Evolutionary conservation across 2,329 filamentous ascomycete species (phyloP), one percentile per base, ranked within the genome.

Genomic region (Cercospora sesami): DNA sequence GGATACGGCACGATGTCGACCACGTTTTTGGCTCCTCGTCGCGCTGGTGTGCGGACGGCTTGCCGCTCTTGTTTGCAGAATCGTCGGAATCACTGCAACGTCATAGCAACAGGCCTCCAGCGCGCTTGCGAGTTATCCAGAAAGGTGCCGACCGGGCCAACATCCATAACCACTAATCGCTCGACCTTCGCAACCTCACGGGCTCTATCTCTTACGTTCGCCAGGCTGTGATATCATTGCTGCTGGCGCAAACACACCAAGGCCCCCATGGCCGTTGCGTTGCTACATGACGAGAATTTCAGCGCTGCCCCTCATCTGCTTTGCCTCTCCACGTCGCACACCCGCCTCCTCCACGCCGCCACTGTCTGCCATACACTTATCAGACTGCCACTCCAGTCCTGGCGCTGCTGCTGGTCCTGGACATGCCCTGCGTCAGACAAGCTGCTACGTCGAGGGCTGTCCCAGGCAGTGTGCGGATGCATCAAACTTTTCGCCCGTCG

Each of bases 61-160:
- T 48, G n/a, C 42, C 42, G 42, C 18, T 58, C 26, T 30, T 58
- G 53, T 58, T 58, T 58, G 53, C 53, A 58, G 23, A 51, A 51
- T 58, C 26, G 26, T 30, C 53, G 53, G 53, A 26, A 58, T 58
- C 53, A 58, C 26, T 58, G 26, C 53, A 58, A 51, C 53, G 53
- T 58, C 53, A 58, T 58, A 30, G 53, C 53, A 33, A 58, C 53
- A 58, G 53, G 53, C 53, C 23, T n/a, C 5, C 26, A 28, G 53
- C 26, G 53, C 53, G 53, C 53, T 58, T 58, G 53, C 53, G 53
- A 58, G 53, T 58, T 58, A n/a, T 58, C 53, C 53, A 58, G 16
- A 58, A 18, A 58, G 53, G 16, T 31, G 53, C 53, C 53, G 53
- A 58, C 53, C 26, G 53, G 30, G 53, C 26, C 53, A 58, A 30